Evolutionary conservation across 805 yeast species (phyloP).

Genomic region (Kodamaea leandrae): DNA sequence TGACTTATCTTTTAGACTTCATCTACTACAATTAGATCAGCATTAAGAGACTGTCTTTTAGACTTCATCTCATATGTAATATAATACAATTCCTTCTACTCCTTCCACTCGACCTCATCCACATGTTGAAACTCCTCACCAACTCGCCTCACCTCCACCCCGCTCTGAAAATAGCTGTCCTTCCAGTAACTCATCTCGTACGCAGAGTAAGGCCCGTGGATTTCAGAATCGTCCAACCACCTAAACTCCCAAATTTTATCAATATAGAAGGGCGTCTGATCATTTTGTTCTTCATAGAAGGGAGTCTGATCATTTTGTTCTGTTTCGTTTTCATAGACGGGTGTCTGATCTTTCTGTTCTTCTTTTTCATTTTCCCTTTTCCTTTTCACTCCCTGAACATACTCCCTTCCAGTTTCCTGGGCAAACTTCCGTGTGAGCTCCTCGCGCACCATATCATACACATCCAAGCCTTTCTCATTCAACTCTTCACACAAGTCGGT

Average conservation of each 20-base stretch:
- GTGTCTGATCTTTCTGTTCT: conserved; percentile 14
- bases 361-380: conserved; percentile 18
- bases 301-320: not conserved
- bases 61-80: no score
- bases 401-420: conserved; percentile 41
- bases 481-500: conserved; percentile 51
- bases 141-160: conserved; percentile 40
- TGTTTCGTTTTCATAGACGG: not conserved
- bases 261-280: conserved; percentile 23
- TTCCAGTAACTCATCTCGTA: conserved; percentile 60
- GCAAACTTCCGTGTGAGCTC: conserved; percentile 48
- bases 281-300: no score
- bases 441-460: conserved; percentile 57
- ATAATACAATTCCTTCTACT: not conserved
- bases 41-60: no score
- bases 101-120: conserved; percentile 16
- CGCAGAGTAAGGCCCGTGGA: conserved; percentile 50
- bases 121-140: conserved; percentile 28
- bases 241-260: conserved; percentile 47
- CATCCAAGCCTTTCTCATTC: conserved; percentile 38
- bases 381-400: conserved; percentile 23
- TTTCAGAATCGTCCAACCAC: conserved; percentile 42
- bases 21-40: no score
- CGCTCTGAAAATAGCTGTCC: conserved; percentile 45
- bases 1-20: no score